These are phyloP conservation scores for Funneliformis geosporum DNA, from an alignment of 192 early-diverging fungal genomes.

Conservation along the genomic window DNA sequence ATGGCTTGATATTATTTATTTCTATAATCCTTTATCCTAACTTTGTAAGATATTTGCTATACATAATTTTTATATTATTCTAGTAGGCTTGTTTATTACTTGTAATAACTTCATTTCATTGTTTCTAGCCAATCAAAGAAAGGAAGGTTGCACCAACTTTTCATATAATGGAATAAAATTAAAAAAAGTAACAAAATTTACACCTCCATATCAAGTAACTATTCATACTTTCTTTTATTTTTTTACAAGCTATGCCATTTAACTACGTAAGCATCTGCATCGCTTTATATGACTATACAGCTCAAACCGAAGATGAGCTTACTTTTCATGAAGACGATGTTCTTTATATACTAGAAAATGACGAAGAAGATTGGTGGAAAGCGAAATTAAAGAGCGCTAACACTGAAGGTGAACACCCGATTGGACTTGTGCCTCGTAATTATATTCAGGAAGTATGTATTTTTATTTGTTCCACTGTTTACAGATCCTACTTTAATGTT, in stretches of 20 bases:
- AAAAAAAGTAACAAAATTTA: too few species aligned
- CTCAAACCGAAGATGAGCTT: conserved; percentile 83
- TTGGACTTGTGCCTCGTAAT: conserved; percentile 86
- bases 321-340: conserved; percentile 84
- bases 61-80: too few species aligned
- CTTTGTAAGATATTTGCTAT: too few species aligned
- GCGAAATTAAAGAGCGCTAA: conserved; percentile 69
- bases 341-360: conserved; percentile 81
- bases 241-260: conserved; percentile 42
- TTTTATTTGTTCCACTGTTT: not conserved
- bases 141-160: too few species aligned
- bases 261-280: conserved; percentile 59
- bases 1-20: too few species aligned
- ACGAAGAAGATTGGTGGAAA: conserved; percentile 90
- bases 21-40: too few species aligned
- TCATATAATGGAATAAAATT: too few species aligned
- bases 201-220: too few species aligned
- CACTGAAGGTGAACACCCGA: conserved; percentile 38
- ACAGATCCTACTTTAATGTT: not conserved
- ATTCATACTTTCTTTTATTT: not conserved
- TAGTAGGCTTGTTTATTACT: too few species aligned
- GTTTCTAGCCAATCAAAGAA: too few species aligned
- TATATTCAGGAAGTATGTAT: conserved; percentile 71
- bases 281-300: conserved; percentile 90
- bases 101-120: too few species aligned